These are phyloP conservation scores for Xenoacremonium recifei DNA, from an alignment of 2,329 filamentous ascomycete genomes.

Conservation along the genomic window DNA sequence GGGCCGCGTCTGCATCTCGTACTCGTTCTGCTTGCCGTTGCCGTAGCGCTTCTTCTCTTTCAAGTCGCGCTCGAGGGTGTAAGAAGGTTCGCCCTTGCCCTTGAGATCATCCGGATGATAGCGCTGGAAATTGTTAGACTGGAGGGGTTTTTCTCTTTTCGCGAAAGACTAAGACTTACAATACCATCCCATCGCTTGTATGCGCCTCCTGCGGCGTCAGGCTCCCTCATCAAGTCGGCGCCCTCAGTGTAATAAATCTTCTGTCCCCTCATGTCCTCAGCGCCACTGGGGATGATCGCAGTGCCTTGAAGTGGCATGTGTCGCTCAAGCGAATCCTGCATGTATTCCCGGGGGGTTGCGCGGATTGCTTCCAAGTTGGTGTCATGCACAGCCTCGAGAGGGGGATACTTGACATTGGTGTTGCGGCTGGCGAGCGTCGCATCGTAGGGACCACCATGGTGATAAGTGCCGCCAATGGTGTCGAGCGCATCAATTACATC, in stretches of 20 bases:
- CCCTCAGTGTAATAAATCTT: conserved; percentile 80
- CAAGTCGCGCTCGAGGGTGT: conserved; percentile 64
- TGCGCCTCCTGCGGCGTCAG: conserved; percentile 64
- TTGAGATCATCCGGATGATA: conserved; percentile 78
- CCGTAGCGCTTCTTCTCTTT: conserved; percentile 53
- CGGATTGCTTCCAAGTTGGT: conserved; percentile 75
- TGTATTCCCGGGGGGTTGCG: conserved; percentile 77
- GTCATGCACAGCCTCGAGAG: conserved; percentile 71
- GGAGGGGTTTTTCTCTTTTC: neutral
- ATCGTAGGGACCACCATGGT: conserved; percentile 90
- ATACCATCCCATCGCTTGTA: conserved; percentile 75
- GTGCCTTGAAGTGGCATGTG: conserved; percentile 82
- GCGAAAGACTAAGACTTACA: conserved; percentile 49
- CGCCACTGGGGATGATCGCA: conserved; percentile 72
- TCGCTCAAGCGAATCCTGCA: conserved; percentile 68
- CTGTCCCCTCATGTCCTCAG: conserved; percentile 64
- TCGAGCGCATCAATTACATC: conserved; percentile 84
- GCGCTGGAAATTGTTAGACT: conserved; percentile 42
- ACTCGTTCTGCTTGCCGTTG: conserved; percentile 35
- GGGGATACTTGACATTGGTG: conserved; percentile 58
- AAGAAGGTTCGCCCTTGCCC: conserved; percentile 78
- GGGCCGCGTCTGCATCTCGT: conserved; percentile 47
- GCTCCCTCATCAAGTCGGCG: conserved; percentile 79
- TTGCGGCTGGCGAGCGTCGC: conserved; percentile 77
- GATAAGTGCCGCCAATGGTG: conserved; percentile 65